phyloP scores from a whole-genome alignment of 495 filamentous ascomycete species.

The Cladorrhinum samala region DNA sequence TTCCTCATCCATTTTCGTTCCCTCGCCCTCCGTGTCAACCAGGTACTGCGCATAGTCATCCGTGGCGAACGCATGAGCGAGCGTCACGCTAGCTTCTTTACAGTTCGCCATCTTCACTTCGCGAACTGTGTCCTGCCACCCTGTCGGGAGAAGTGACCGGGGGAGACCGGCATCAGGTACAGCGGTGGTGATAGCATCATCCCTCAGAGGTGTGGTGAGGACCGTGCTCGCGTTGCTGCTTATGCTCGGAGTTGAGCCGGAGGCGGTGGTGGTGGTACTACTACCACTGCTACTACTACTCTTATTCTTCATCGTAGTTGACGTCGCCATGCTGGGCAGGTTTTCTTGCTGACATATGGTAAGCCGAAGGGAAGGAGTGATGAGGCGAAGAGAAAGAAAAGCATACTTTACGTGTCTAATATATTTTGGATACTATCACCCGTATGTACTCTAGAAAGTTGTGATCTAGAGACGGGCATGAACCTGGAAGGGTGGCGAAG shows the following conservation, averaged over 20 bases:
- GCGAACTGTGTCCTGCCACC: conserved; percentile 50
- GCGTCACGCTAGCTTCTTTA: conserved; percentile 57
- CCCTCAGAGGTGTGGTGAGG: conserved; percentile 28
- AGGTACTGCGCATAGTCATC: conserved; percentile 71
- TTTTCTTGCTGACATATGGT: neutral
- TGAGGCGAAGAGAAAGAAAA: neutral
- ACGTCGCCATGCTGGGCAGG: conserved; percentile 26
- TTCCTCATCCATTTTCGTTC: no score
- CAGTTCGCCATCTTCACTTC: conserved; percentile 54
- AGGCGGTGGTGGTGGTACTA: conserved; percentile 14
- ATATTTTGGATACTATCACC: conserved; percentile 56
- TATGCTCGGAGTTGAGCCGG: neutral
- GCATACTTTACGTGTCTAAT: conserved; percentile 36
- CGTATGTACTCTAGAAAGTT: conserved; percentile 65
- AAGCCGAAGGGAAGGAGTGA: neutral
- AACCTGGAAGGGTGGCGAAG: conserved; percentile 65
- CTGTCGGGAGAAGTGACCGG: conserved; percentile 42
- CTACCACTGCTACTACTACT: conserved; percentile 22
- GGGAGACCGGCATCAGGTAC: no score
- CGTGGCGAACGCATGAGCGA: conserved; percentile 69
- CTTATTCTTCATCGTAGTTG: conserved; percentile 3
- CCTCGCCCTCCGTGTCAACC: no score
- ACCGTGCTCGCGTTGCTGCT: conserved; percentile 4
- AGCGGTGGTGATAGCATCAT: conserved; percentile 16
- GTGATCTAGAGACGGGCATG: conserved; percentile 65